Percentiles rank a stretch among this genome's conserved stretches.
These are phyloP conservation scores for Rhododendron mucronatum DNA, from an alignment of 148 eudicot species.

Conservation along the genomic window DNA sequence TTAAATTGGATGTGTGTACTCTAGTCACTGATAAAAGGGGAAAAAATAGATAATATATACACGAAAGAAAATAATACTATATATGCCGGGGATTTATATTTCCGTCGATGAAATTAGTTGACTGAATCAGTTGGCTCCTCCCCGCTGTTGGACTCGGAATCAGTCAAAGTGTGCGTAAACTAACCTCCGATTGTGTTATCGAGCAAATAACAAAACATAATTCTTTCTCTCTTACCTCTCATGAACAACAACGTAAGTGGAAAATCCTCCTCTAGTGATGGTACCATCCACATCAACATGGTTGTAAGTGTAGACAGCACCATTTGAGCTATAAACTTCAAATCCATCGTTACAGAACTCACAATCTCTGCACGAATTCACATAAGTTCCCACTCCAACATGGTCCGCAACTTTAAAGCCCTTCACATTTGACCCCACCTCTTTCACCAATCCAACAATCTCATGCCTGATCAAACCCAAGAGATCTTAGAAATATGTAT, in stretches of 20 bases:
- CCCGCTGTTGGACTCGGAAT: too few species aligned
- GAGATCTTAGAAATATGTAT: background rate
- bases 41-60: too few species aligned
- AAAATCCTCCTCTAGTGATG: slow-evolving; percentile 74
- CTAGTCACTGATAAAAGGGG: too few species aligned
- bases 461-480: slow-evolving; percentile 47
- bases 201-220: too few species aligned
- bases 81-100: too few species aligned
- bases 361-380: slow-evolving; percentile 76
- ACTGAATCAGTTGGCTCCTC: too few species aligned
- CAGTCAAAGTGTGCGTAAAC: too few species aligned
- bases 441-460: slow-evolving; percentile 74
- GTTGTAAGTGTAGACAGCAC: slow-evolving; percentile 49
- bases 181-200: too few species aligned
- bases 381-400: slow-evolving; percentile 81
- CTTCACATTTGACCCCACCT: slow-evolving; percentile 53
- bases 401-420: slow-evolving; percentile 68
- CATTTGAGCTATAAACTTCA: slow-evolving; percentile 60
- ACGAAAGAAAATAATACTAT: too few species aligned
- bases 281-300: slow-evolving; percentile 60
- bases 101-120: too few species aligned
- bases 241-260: slow-evolving; percentile 59
- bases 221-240: slow-evolving; percentile 35
- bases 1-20: too few species aligned
- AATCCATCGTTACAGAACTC: slow-evolving; percentile 52